Evolutionary conservation across 2,329 filamentous ascomycete genomes (phyloP), one percentile per base, ranked within the genome.

Genomic region (Ascochyta viciae-villosae): DNA sequence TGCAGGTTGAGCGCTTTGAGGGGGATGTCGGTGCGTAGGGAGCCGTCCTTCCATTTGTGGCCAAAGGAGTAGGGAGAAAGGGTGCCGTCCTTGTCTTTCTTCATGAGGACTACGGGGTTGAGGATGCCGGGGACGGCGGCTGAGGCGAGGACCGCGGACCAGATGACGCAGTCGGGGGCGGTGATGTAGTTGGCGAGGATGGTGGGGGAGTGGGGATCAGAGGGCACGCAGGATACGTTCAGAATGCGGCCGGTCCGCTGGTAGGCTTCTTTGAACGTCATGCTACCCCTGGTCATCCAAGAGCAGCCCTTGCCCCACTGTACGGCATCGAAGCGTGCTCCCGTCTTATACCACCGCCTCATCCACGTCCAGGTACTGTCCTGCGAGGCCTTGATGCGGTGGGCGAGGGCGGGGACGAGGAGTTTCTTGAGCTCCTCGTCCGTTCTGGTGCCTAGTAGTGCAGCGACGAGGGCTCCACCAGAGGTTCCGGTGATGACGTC

Each of bases 41-140:
- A 95, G 49, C 95, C 95, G 74, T 99, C 95, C 77, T 99, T 99
- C 95, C 95, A 99, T 78, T 98, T 98, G 81, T 98, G 93, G 0
- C 95, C 95, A 72, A 99, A 99, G 0, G 91, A 96, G 76, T 96
- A 99, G 0, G 95, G 95, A 0, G 87, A 86, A 4, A 99, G 81
- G 2, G 82, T 87, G 1, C 92, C 93, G 57, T 92, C 85, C 16
- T 83, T 82, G 49, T 85, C 90, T 79, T 96, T 96, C 82, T 87
- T 87, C 88, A 96, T 91, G 7, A 99, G 86, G 1, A 99, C 94
- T 2, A 96, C 91, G 0, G 95, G 95, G 70, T 98, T 98, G 33
- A 98, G 80, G 54, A 99, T 98, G 1, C 95, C 95, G 0, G 95
- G 95, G 0, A 99, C 95, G 4, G 95, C 95, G 4, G 95, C 95